Base-by-base conservation (phyloP, 352 stramenopile species). In the Globisporangium solare region DNA sequence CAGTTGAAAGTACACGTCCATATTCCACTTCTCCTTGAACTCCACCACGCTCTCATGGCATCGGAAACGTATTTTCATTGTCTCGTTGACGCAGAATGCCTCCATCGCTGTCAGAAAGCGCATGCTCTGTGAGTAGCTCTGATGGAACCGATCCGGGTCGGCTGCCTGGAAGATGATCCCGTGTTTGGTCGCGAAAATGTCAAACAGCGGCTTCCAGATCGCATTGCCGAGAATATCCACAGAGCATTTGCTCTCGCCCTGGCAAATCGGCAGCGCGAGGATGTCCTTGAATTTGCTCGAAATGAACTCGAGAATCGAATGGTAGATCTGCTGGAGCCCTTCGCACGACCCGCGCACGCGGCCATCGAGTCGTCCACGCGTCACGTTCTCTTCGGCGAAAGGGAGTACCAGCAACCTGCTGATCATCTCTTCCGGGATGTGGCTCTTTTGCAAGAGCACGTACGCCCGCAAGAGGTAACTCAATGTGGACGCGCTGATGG, bases 21-120 rank as follows among this genome's bases (percentile, higher is more conserved):
- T 74, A 54, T 95, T 93, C 86, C 86, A 95, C 63, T 88, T 89
- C 47, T 92, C 83, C 55, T 86, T 89, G 63, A 95, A 95, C 37
- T 88, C 71, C 4, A 88, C 56, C 13, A 89, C 76, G 18, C 73
- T 89, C 40, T 92, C 79, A 35, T 92, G 80, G 6, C 64, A 68
- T 17, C 79, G 73, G 39, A 95, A 93, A 2, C 84, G 79, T 6
- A 49, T 70, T 56, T 74, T 82, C 70, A 87, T 86, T 2, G 60
- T 58, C 18, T 86, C 63, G 11, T 47, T 86, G n/a, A 60, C 67
- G 45, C 81, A 93, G 32, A 89, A 79, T 1, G 65, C 50, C 51
- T 93, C 83, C 2, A 95, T 54, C 20, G 72, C 48, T 20, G 48
- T 21, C 1, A 93, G 51, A 66, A 95, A 94, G 7, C 47, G 47